Conservation (phyloP, 768 basidiomycete species). For the Podaxis pistillaris region DNA sequence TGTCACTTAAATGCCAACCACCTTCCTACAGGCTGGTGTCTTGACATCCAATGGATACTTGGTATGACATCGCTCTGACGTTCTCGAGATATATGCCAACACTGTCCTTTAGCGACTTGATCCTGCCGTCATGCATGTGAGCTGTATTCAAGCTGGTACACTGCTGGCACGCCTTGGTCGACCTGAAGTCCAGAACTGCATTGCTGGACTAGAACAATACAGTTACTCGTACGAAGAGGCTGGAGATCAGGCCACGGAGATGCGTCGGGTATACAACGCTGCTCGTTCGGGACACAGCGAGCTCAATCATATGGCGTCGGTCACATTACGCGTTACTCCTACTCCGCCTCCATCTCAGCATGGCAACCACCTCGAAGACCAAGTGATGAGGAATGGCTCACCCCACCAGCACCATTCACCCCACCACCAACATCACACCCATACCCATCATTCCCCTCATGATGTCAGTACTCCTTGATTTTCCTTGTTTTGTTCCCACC, state of each 20-base stretch:
- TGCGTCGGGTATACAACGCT: slow-evolving; percentile 52
- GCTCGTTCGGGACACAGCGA: slow-evolving; percentile 42
- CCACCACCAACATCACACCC: slow-evolving; percentile 21
- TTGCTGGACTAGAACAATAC: slow-evolving; percentile 85
- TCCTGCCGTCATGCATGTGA: slow-evolving; percentile 87
- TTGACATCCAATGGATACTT: slow-evolving; percentile 87
- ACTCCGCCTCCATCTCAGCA: slow-evolving; percentile 22
- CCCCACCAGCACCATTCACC: slow-evolving; percentile 3
- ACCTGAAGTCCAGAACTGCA: slow-evolving; percentile 79
- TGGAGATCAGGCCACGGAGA: slow-evolving; percentile 71
- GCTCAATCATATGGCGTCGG: slow-evolving; percentile 46
- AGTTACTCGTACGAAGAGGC: slow-evolving; percentile 86
- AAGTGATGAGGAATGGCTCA: slow-evolving; percentile 13
- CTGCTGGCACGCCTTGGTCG: slow-evolving; percentile 81
- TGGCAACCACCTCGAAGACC: slow-evolving; percentile 9
- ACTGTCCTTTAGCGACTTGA: slow-evolving; percentile 58
- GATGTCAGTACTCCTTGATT: slow-evolving; percentile 11
- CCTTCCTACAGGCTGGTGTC: slow-evolving; percentile 61
- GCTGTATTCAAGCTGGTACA: slow-evolving; percentile 80
- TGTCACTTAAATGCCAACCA: neutral
- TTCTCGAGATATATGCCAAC: slow-evolving; percentile 8
- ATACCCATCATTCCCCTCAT: neutral
- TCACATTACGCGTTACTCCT: slow-evolving; percentile 33
- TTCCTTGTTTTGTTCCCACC: neutral
- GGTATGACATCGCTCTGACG: slow-evolving; percentile 37